A percentile compares a stretch with the other conserved stretches of the same genome.
These are phyloP conservation scores for Chlorella sp. DNA, from an alignment of 139 green algal species.

Conservation along the genomic window DNA sequence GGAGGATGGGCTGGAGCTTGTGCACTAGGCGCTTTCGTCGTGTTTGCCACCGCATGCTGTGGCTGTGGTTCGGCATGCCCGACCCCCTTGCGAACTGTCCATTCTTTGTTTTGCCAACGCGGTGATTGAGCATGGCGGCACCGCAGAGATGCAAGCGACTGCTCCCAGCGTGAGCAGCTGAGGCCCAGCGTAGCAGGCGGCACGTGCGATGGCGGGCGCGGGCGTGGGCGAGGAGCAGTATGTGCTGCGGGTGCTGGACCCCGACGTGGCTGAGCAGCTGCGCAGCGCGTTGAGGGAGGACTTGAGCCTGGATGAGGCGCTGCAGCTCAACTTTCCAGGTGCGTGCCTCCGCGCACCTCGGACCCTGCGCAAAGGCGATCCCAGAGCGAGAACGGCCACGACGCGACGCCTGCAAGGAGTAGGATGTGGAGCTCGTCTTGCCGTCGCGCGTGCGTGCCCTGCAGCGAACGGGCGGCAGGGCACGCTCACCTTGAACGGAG, in stretches of 20 bases:
- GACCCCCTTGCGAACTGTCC: too few species aligned
- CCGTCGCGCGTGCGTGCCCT: background rate
- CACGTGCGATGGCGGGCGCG: background rate
- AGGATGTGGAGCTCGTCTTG: too few species aligned
- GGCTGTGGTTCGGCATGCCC: too few species aligned
- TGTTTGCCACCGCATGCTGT: too few species aligned
- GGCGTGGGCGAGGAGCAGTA: conserved; percentile 58
- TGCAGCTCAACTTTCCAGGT: conserved; percentile 30
- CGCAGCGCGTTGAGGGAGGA: conserved; percentile 30
- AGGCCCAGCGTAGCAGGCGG: too few species aligned
- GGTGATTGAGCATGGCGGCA: too few species aligned
- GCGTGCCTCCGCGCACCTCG: background rate
- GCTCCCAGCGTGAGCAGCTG: too few species aligned
- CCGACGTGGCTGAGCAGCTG: conserved; percentile 48
- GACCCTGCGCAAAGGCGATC: background rate
- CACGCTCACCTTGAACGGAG: conserved; percentile 44
- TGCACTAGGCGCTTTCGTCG: too few species aligned
- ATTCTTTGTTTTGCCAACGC: too few species aligned
- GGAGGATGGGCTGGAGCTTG: too few species aligned
- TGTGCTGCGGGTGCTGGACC: conserved; percentile 57
- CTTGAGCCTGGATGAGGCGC: conserved; percentile 2
- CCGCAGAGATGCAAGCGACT: too few species aligned
- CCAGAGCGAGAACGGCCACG: background rate
- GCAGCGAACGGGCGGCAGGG: conserved; percentile 32
- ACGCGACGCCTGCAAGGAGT: background rate